These are phyloP conservation scores for Aspergillus ochraceus DNA, from an alignment of 2,329 filamentous ascomycete genomes.

Conservation along the genomic window DNA sequence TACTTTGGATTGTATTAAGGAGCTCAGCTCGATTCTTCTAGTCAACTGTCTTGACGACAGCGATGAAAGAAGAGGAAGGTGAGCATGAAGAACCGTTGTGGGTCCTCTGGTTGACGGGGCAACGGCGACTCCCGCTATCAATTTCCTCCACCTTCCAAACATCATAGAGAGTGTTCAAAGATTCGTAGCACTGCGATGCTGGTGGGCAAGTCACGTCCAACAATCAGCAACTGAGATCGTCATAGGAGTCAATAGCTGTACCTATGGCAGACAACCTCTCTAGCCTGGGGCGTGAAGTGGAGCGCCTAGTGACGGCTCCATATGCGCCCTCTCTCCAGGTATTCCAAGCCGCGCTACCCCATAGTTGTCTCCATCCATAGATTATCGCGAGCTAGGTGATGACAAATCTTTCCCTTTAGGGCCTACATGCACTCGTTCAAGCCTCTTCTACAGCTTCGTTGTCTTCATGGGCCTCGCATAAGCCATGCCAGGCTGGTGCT, in stretches of 20 bases:
- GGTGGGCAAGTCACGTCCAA: neutral
- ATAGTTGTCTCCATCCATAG: neutral
- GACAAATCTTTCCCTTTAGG: constrained; percentile 19
- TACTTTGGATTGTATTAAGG: no score
- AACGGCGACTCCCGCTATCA: constrained; percentile 15
- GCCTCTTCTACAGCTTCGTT: constrained; percentile 38
- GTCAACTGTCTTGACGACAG: no score
- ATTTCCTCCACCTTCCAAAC: constrained; percentile 7
- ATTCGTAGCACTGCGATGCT: neutral
- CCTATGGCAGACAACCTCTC: constrained; percentile 27
- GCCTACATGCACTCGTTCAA: constrained; percentile 29
- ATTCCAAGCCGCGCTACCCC: constrained; percentile 17
- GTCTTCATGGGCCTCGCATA: constrained; percentile 47
- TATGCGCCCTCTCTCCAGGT: constrained; percentile 55
- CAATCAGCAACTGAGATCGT: neutral
- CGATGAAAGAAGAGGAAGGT: neutral
- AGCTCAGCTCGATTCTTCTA: no score
- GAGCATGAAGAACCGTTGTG: neutral
- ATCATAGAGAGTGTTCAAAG: neutral
- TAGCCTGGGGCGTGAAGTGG: constrained; percentile 43
- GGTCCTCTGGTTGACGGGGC: constrained; percentile 18
- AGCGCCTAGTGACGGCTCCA: constrained; percentile 48
- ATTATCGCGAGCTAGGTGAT: neutral
- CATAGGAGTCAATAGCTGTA: neutral
- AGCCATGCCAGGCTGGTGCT: constrained; percentile 50